A percentile compares a stretch with the other conserved stretches of the same genome.
Evolutionary conservation across 1,139 yeast species (phyloP).

Genomic region (Magnusiomyces tetraspermus): DNA sequence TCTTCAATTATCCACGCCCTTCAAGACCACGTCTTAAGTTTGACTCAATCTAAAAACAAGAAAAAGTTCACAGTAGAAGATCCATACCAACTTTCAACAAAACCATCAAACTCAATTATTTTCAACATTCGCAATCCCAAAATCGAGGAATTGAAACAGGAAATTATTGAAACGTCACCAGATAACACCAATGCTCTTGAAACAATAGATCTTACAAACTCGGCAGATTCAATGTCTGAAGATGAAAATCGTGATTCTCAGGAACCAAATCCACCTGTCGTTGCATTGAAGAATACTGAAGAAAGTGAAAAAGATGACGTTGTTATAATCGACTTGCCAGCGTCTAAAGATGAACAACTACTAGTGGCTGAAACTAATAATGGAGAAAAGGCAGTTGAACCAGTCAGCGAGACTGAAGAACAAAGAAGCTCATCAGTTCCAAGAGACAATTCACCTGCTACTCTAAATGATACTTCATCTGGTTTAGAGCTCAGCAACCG

Average conservation of each 20-base stretch:
- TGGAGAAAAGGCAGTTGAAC: too few relatives aligned
- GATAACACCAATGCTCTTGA: neutral
- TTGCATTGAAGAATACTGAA: neutral
- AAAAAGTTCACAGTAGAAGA: constrained; percentile 21
- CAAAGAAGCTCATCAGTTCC: neutral
- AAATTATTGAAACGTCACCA: neutral
- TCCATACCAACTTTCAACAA: constrained; percentile 19
- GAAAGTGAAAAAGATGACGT: too few relatives aligned
- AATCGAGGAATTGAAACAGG: neutral
- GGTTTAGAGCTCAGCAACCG: neutral
- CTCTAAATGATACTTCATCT: neutral
- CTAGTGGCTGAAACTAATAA: too few relatives aligned
- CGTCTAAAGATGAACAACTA: too few relatives aligned
- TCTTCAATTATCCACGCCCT: constrained; percentile 20
- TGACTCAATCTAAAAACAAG: constrained; percentile 17
- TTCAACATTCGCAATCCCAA: constrained; percentile 21
- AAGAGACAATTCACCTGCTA: neutral
- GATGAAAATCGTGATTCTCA: neutral
- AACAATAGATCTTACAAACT: too few relatives aligned
- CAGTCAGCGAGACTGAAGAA: too few relatives aligned
- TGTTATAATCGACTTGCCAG: too few relatives aligned
- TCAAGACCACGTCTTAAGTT: constrained; percentile 18
- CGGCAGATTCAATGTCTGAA: neutral
- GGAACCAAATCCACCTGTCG: neutral
- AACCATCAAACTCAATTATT: constrained; percentile 19